Base-by-base conservation (phyloP, 2,329 filamentous ascomycete genomes). In the Colletotrichum eleusines region DNA sequence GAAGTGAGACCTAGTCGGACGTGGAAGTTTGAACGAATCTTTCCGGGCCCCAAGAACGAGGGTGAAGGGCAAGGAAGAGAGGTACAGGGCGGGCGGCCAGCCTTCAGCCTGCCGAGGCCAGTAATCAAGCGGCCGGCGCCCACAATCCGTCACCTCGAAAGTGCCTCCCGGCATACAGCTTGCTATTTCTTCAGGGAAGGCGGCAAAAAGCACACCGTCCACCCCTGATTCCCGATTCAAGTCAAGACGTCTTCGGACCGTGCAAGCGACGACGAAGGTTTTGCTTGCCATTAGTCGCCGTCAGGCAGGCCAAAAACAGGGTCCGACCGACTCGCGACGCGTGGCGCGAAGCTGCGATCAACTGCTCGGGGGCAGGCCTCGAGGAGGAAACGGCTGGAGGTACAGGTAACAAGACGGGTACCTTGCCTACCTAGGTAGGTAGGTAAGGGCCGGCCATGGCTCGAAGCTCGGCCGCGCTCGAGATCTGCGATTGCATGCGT, bases 21-120 rank as follows among this genome's bases (percentile, higher is more conserved):
- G 46, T 63, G 40, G 54, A 40, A 50, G 28, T 60, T 69, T 28
- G 46, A 69, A 66, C 33, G 55, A 69, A 66, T 55, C 23, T 38
- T 68, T 59, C 51, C 11, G 40, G 51, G 53, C 42, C 44, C 44
- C 28, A 35, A 44, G n/a, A 23, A 42, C 14, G 51, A 63, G 40
- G 51, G 26, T 14, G n/a, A 31, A 51, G 16, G 23, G 53, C 44
- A 26, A 31, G 51, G 51, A 26, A 57, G n/a, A 16, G 42, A 35
- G 9, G 31, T 31, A 44, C 23, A 44, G 40, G 42, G 18, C 42
- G 23, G 51, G 23, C 51, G 18, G 38, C 18, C 26, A 51, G 35
- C 35, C 35, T 55, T 46, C 60, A 57, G 38, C 33, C 66, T 57
- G 14, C 51, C 53, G 42, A 26, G 53, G 51, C 12, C 33, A 40